These are phyloP conservation scores for Multifurca ochricompacta DNA, from an alignment of 768 basidiomycete genomes.

Conservation along the genomic window DNA sequence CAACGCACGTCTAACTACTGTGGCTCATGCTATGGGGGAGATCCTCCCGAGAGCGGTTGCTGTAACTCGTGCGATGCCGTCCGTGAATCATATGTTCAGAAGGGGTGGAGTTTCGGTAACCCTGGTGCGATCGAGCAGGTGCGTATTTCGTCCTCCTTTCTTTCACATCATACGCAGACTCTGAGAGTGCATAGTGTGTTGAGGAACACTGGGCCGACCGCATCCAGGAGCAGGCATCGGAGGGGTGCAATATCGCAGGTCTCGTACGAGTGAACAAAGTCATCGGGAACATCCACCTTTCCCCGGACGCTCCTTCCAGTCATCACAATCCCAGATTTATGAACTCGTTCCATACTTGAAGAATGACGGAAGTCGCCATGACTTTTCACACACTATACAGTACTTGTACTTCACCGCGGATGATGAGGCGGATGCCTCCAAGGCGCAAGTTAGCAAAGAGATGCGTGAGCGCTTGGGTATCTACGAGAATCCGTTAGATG, in stretches of 20 bases:
- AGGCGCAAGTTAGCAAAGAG: conserved; percentile 49
- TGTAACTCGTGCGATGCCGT: conserved; percentile 97
- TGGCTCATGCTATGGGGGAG: conserved; percentile 93
- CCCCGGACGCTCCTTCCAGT: conserved; percentile 96
- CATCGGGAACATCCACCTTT: conserved; percentile 90
- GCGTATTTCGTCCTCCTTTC: conserved; percentile 21
- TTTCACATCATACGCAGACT: not conserved
- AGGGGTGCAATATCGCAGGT: conserved; percentile 92
- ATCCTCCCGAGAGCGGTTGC: conserved; percentile 68
- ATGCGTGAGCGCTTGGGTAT: conserved; percentile 74
- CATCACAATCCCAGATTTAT: conserved; percentile 66
- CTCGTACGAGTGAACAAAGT: conserved; percentile 95
- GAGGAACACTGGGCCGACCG: conserved; percentile 94
- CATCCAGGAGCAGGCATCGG: conserved; percentile 82
- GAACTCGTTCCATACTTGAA: conserved; percentile 93
- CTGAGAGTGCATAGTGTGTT: conserved; percentile 55
- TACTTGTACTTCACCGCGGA: conserved; percentile 75
- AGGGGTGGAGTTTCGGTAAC: conserved; percentile 92
- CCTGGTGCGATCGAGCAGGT: conserved; percentile 94
- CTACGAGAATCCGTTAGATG: conserved; percentile 67
- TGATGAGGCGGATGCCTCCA: conserved; percentile 69
- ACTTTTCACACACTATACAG: conserved; percentile 88
- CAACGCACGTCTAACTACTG: conserved; percentile 62
- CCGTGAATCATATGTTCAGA: conserved; percentile 77
- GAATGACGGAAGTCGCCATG: conserved; percentile 81